These are phyloP conservation scores for Enteropsectra breve DNA, from an alignment of 371 early-diverging fungal species.

Conservation along the genomic window DNA sequence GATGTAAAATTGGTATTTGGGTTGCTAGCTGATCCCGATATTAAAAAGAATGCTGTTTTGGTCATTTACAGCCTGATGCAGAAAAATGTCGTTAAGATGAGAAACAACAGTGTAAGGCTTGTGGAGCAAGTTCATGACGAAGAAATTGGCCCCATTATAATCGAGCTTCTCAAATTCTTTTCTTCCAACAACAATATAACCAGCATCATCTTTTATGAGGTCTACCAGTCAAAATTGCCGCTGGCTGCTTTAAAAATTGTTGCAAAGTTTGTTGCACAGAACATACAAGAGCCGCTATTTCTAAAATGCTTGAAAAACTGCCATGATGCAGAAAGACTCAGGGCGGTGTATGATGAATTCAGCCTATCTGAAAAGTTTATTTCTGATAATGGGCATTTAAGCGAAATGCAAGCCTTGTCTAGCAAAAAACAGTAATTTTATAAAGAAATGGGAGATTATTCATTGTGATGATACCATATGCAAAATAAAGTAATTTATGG, in stretches of 20 bases:
- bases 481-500: no score
- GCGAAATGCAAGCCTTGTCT: neutral
- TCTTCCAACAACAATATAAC: slow-evolving; percentile 38
- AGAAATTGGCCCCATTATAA: slow-evolving; percentile 21
- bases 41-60: slow-evolving; percentile 39
- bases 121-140: slow-evolving; percentile 22
- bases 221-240: neutral
- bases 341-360: slow-evolving; percentile 9
- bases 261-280: neutral
- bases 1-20: slow-evolving; percentile 33
- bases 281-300: slow-evolving; percentile 21
- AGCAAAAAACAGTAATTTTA: neutral
- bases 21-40: slow-evolving; percentile 16
- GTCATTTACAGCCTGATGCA: slow-evolving; percentile 30
- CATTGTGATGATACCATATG: neutral
- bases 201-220: slow-evolving; percentile 41
- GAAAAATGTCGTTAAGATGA: slow-evolving; percentile 43
- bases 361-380: slow-evolving; percentile 21
- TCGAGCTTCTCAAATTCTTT: slow-evolving; percentile 14
- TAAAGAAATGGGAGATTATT: neutral
- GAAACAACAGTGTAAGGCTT: slow-evolving; percentile 18
- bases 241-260: slow-evolving; percentile 9
- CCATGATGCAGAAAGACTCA: neutral
- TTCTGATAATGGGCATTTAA: neutral
- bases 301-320: slow-evolving; percentile 17